Base-by-base conservation (phyloP, 352 stramenopile species). In the Phytophthora palmivora region DNA sequence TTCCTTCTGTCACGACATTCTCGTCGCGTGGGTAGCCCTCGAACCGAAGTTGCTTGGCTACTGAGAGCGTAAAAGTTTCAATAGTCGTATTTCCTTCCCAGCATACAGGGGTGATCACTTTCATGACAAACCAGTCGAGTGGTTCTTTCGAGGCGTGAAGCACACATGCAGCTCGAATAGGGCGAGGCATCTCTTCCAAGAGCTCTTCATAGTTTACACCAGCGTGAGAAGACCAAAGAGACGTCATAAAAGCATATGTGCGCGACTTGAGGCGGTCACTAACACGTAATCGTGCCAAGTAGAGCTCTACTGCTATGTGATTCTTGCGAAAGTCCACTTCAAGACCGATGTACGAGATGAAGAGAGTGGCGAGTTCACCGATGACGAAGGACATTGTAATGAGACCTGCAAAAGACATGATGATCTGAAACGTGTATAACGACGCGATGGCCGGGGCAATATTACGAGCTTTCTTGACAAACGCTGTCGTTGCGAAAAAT, bases 261-360 rank as follows among this genome's bases (percentile, higher is more conserved):
- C 79, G 74, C 1, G 49, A 38, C 18, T 67, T 75, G 0, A 89
- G 51, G n/a, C 34, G 38, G 0, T 57, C 53, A 21, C 70, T 80
- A 33, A 86, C 64, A 3, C 58, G 51, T 34, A 69, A 67, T 16
- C 75, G 72, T 12, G 67, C 58, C 6, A 89, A 45, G 37, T 78
- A 89, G 21, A 78, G 50, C 38, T 81, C 63, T 0, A 86, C 68
- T 10, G 76, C 75, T 15, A 86, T 78, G 50, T 87, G 72, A 19
- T 84, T 75, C 36, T 85, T 86, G 43, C 76, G 79, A 34, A 88
- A 88, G 26, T 81, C 65, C n/a, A 88, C 72, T 50, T 88, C 75
- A 22, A 85, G 71, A 16, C 76, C 71, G 46, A 82, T 87, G 44
- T 65, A 83, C 16, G 74, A 84, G 22, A 78, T 67, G 58, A 84